These are phyloP conservation scores for Paraphoma sp. DNA, from an alignment of 2,329 filamentous ascomycete genomes.

Conservation along the genomic window DNA sequence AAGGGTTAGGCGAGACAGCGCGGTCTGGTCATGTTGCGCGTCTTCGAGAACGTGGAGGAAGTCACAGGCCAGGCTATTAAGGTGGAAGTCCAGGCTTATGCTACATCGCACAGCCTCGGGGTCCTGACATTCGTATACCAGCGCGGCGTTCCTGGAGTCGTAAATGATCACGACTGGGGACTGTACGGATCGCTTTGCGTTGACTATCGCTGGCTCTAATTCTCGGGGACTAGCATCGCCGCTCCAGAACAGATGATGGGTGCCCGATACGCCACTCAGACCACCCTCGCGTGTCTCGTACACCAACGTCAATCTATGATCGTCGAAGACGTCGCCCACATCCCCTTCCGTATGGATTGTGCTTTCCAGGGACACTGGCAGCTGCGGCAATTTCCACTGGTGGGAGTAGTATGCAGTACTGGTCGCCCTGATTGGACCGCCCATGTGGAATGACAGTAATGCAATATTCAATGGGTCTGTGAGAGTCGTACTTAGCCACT, in stretches of 20 bases:
- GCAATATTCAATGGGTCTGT: slow-evolving; percentile 15
- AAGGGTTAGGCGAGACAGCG: neutral
- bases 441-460: slow-evolving; percentile 15
- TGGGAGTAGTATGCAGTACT: slow-evolving; percentile 10
- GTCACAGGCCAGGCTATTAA: slow-evolving; percentile 10
- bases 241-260: slow-evolving; percentile 11
- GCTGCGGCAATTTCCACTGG: slow-evolving; percentile 10
- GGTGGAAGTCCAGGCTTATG: slow-evolving; percentile 15
- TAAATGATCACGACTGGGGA: slow-evolving; percentile 14
- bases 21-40: neutral
- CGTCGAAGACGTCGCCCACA: slow-evolving; percentile 6
- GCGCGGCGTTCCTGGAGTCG: slow-evolving; percentile 8
- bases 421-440: slow-evolving; percentile 18
- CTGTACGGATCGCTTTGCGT: no score
- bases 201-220: neutral
- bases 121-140: slow-evolving; percentile 17
- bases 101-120: slow-evolving; percentile 8
- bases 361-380: neutral
- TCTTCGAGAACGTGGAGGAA: neutral
- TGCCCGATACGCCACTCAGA: slow-evolving; percentile 2
- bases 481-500: neutral
- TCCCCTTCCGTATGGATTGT: slow-evolving; percentile 16
- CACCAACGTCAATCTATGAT: slow-evolving; percentile 12
- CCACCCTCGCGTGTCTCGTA: slow-evolving; percentile 12
- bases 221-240: slow-evolving; percentile 6